These are phyloP conservation scores for Cymbopogon citratus DNA, from an alignment of 176 grass and related monocot species.

Conservation along the genomic window DNA sequence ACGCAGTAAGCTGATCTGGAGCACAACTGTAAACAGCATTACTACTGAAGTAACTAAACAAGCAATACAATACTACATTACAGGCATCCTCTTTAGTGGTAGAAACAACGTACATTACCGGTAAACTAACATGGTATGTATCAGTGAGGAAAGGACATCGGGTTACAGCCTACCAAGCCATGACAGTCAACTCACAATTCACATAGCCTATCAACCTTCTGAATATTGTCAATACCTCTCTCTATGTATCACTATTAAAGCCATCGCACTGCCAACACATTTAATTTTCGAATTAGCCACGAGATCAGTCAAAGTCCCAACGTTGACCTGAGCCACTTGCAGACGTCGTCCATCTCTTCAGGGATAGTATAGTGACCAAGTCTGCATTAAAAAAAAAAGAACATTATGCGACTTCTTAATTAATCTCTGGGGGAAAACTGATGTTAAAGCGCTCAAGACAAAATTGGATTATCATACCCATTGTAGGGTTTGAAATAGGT, in stretches of 20 bases:
- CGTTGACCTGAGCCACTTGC: constrained; percentile 77
- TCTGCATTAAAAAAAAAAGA: constrained; percentile 32
- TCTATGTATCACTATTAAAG: constrained; percentile 19
- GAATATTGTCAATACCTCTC: constrained; percentile 35
- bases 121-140: constrained; percentile 36
- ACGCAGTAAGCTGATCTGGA: background rate
- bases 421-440: background rate
- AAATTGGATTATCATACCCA: constrained; percentile 44
- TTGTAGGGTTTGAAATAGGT: constrained; percentile 70
- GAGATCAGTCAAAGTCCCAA: constrained; percentile 60
- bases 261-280: background rate
- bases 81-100: constrained; percentile 16
- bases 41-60: constrained; percentile 37
- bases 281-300: constrained; percentile 17
- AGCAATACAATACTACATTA: constrained; percentile 39
- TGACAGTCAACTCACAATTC: constrained; percentile 26
- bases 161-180: constrained; percentile 41
- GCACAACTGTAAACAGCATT: background rate
- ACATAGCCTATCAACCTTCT: constrained; percentile 41
- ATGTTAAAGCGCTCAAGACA: background rate
- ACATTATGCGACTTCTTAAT: background rate
- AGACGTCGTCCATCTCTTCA: constrained; percentile 93
- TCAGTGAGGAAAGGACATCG: constrained; percentile 22
- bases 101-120: constrained; percentile 24
- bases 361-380: constrained; percentile 88